Conservation (phyloP, 2,329 filamentous ascomycete genomes). For the Epichloe festucae region DNA sequence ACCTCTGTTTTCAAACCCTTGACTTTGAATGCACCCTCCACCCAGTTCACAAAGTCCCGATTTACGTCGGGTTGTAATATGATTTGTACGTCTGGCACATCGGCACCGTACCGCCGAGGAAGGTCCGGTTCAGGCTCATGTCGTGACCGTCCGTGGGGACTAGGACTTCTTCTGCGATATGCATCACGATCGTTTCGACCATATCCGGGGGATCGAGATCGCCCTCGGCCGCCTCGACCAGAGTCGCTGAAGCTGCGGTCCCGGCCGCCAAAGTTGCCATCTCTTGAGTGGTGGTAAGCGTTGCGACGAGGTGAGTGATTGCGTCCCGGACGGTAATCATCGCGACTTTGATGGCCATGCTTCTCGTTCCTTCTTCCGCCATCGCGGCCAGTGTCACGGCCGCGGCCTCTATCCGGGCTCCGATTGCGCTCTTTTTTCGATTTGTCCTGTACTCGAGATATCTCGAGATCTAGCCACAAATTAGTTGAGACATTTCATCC, state of each 20-base stretch:
- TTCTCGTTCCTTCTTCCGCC: constrained; percentile 29
- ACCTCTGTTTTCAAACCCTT: constrained; percentile 65
- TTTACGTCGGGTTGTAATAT: constrained; percentile 68
- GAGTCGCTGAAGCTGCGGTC: constrained; percentile 30
- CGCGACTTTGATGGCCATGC: constrained; percentile 37
- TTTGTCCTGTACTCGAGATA: constrained; percentile 78
- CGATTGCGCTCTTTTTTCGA: constrained; percentile 44
- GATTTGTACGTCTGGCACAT: constrained; percentile 83
- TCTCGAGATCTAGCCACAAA: constrained; percentile 56
- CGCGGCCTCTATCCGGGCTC: constrained; percentile 48
- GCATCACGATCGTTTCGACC: constrained; percentile 31
- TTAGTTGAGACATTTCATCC: not conserved
- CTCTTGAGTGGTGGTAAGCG: constrained; percentile 45
- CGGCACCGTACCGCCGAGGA: constrained; percentile 52
- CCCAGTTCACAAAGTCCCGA: constrained; percentile 69
- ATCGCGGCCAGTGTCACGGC: constrained; percentile 33
- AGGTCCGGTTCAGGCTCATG: constrained; percentile 51
- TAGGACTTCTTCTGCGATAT: constrained; percentile 58
- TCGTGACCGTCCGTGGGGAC: constrained; percentile 41
- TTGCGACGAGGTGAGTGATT: constrained; percentile 45
- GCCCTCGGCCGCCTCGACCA: constrained; percentile 36
- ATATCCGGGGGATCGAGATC: constrained; percentile 54
- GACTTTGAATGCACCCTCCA: constrained; percentile 61
- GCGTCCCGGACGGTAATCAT: constrained; percentile 52
- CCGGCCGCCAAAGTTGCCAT: constrained; percentile 42